Evolutionary conservation across 192 early-diverging fungal genomes (phyloP).

Genomic region (Oehlia diaphana): DNA sequence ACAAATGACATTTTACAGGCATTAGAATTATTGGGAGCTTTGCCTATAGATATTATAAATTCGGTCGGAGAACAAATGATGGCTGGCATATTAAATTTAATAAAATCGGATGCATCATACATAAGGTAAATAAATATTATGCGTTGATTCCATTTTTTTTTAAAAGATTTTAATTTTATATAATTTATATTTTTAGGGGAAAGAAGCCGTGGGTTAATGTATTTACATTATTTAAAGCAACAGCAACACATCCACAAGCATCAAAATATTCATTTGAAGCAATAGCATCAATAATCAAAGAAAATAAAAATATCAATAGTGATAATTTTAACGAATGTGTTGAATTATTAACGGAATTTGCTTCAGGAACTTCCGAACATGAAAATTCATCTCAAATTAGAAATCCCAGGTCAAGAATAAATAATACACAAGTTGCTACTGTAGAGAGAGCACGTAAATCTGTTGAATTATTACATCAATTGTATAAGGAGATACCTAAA

Average conservation of each 20-base stretch:
- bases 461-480: constrained; percentile 62
- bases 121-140: constrained; percentile 37
- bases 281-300: constrained; percentile 56
- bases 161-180: too few species aligned
- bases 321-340: constrained; percentile 78
- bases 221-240: constrained; percentile 53
- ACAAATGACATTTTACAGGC: constrained; percentile 49
- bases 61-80: constrained; percentile 75
- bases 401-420: constrained; percentile 9
- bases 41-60: constrained; percentile 61
- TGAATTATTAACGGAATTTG: constrained; percentile 66
- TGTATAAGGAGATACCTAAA: constrained; percentile 58
- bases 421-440: constrained; percentile 40
- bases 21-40: constrained; percentile 52
- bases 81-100: constrained; percentile 68
- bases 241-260: constrained; percentile 61
- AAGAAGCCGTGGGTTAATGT: constrained; percentile 51
- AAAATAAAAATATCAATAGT: constrained; percentile 47
- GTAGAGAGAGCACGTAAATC: constrained; percentile 66
- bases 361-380: constrained; percentile 50
- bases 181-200: constrained; percentile 29
- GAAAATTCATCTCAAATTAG: neutral
- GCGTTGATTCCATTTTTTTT: neutral
- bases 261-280: constrained; percentile 65
- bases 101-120: constrained; percentile 55